A percentile compares a stretch with the other conserved stretches of the same genome.
Conservation (phyloP, 176 grass and related monocot species). For the Olyra latifolia region DNA sequence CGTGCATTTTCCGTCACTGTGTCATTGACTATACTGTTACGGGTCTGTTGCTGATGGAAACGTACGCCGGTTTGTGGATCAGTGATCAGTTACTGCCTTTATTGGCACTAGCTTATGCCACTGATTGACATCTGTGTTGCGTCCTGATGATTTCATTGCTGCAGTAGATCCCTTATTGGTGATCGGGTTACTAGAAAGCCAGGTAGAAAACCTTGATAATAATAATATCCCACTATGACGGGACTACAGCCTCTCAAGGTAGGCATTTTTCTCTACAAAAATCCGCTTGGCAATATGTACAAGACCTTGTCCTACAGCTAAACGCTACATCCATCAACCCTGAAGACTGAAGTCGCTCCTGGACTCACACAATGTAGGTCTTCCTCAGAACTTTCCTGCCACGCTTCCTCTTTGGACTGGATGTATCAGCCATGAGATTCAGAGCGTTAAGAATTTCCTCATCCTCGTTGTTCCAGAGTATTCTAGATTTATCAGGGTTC, state of each 20-base stretch:
- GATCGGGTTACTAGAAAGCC: not conserved
- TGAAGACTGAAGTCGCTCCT: not conserved
- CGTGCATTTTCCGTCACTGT: not conserved
- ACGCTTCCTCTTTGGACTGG: conserved; percentile 43
- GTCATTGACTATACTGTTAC: not conserved
- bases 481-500: conserved; percentile 71
- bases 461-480: conserved; percentile 77
- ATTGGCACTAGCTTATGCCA: not conserved
- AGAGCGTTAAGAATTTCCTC: conserved; percentile 74
- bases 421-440: conserved; percentile 51
- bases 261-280: not conserved
- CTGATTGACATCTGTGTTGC: not conserved
- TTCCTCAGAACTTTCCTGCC: conserved; percentile 61
- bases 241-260: not conserved
- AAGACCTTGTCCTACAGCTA: conserved; percentile 9
- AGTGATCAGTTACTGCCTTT: not conserved
- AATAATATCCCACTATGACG: not conserved
- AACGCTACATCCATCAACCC: not conserved
- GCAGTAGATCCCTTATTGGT: not conserved
- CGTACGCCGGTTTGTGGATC: not conserved
- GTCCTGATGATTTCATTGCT: not conserved
- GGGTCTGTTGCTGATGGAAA: conserved; percentile 3
- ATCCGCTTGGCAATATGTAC: not conserved
- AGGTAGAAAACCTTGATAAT: not conserved
- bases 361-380: conserved; percentile 59